phyloP scores from a whole-genome alignment of 176 grass and related monocot species.

The Rhipidocladum racemiflorum region DNA sequence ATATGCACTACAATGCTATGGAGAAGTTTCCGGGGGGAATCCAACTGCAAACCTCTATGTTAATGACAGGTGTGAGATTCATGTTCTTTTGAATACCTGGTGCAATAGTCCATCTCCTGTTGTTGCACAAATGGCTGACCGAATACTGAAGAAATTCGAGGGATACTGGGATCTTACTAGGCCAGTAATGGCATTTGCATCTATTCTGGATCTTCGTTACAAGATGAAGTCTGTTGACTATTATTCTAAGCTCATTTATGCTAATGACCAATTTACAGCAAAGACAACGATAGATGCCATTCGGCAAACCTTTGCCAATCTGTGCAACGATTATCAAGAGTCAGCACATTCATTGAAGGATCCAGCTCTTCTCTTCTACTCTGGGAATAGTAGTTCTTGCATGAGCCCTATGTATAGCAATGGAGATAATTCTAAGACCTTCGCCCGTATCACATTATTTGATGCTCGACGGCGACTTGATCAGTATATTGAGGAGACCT shows the following conservation, averaged over 20 bases:
- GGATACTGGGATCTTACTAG: conserved; percentile 74
- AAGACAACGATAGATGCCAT: conserved; percentile 71
- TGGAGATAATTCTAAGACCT: conserved; percentile 69
- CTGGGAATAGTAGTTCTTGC: conserved; percentile 58
- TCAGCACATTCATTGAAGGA: conserved; percentile 74
- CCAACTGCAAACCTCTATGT: too few species aligned
- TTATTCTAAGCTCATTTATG: conserved; percentile 84
- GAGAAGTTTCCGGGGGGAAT: too few species aligned
- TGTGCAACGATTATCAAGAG: conserved; percentile 88
- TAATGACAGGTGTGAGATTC: conserved; percentile 63
- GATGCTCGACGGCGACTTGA: conserved; percentile 89
- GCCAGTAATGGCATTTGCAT: conserved; percentile 85
- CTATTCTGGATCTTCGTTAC: conserved; percentile 94
- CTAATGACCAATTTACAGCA: conserved; percentile 61
- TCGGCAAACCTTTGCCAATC: conserved; percentile 66
- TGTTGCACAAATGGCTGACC: conserved; percentile 67
- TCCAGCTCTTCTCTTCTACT: conserved; percentile 66
- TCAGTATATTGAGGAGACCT: too few species aligned
- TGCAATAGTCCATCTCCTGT: conserved; percentile 62
- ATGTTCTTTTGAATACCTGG: conserved; percentile 92
- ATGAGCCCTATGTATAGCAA: conserved; percentile 54
- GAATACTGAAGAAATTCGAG: conserved; percentile 90
- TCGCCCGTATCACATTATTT: conserved; percentile 85
- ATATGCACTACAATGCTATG: too few species aligned
- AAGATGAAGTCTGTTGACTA: conserved; percentile 99